Evolutionary conservation across 169 alveolate genomes (phyloP).

Genomic region (Cryptosporidium felis): DNA sequence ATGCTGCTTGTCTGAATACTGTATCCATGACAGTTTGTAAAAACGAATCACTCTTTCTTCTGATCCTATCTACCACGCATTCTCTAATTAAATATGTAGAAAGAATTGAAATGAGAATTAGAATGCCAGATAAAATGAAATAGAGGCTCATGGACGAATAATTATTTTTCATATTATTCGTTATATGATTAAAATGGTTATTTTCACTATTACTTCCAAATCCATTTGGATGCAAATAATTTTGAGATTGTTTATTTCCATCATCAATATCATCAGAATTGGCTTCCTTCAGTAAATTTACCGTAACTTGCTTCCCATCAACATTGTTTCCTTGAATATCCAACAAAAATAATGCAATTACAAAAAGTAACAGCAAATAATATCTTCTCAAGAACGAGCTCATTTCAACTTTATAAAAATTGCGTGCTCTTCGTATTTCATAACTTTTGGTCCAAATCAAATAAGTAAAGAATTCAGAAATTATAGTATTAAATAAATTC

Average conservation of each 20-base stretch:
- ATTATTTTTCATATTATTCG: not conserved
- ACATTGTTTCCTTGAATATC: not conserved
- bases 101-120: slow-evolving; percentile 23
- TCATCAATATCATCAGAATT: not conserved
- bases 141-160: slow-evolving; percentile 32
- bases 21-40: slow-evolving; percentile 68
- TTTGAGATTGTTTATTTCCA: not conserved
- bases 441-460: no score
- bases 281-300: not conserved
- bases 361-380: not conserved
- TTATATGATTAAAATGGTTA: not conserved
- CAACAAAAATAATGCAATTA: not conserved
- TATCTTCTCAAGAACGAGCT: not conserved
- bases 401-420: slow-evolving; percentile 8
- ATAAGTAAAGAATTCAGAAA: not conserved
- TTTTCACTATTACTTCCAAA: not conserved
- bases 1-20: slow-evolving; percentile 68
- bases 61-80: slow-evolving; percentile 49
- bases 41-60: slow-evolving; percentile 45
- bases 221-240: not conserved
- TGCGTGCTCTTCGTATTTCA: no score
- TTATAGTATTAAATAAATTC: not conserved
- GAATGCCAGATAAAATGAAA: slow-evolving; percentile 27
- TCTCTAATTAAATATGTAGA: slow-evolving; percentile 47
- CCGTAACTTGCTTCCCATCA: slow-evolving; percentile 1